Conservation (phyloP, 2,329 filamentous ascomycete genomes). For the Diplodia scrobiculata region DNA sequence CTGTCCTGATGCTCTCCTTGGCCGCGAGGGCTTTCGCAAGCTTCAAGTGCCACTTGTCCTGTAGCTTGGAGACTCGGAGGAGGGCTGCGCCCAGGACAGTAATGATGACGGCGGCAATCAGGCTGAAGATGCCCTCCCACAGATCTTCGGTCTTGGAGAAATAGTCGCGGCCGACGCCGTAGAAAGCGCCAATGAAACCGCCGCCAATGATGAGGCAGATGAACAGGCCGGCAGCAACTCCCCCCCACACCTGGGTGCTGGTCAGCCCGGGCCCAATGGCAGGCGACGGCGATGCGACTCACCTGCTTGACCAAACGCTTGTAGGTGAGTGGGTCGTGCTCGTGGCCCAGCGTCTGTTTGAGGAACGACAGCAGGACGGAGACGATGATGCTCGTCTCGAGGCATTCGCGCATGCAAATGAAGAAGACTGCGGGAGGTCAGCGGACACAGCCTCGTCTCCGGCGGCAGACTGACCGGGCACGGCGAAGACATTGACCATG, state of each 20-base stretch:
- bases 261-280: not conserved
- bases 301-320: slow-evolving; percentile 69
- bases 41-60: slow-evolving; percentile 86
- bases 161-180: slow-evolving; percentile 65
- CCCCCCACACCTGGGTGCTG: slow-evolving; percentile 64
- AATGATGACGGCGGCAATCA: slow-evolving; percentile 78
- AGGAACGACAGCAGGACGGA: slow-evolving; percentile 84
- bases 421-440: slow-evolving; percentile 67
- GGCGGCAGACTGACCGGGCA: slow-evolving; percentile 57
- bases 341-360: slow-evolving; percentile 74
- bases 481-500: slow-evolving; percentile 71
- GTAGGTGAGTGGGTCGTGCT: slow-evolving; percentile 63
- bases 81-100: slow-evolving; percentile 78
- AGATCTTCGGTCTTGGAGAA: slow-evolving; percentile 72
- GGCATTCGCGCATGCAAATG: slow-evolving; percentile 81
- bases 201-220: slow-evolving; percentile 67
- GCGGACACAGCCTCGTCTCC: not conserved
- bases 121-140: slow-evolving; percentile 77
- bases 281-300: slow-evolving; percentile 29
- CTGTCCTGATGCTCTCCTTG: slow-evolving; percentile 48
- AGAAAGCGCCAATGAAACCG: slow-evolving; percentile 71
- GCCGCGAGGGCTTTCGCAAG: slow-evolving; percentile 69
- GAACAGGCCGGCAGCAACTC: slow-evolving; percentile 62
- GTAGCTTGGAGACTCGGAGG: slow-evolving; percentile 77
- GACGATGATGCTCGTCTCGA: slow-evolving; percentile 82